Base-by-base conservation (phyloP, 2,329 filamentous ascomycete genomes). In the Fusarium chlamydosporum region DNA sequence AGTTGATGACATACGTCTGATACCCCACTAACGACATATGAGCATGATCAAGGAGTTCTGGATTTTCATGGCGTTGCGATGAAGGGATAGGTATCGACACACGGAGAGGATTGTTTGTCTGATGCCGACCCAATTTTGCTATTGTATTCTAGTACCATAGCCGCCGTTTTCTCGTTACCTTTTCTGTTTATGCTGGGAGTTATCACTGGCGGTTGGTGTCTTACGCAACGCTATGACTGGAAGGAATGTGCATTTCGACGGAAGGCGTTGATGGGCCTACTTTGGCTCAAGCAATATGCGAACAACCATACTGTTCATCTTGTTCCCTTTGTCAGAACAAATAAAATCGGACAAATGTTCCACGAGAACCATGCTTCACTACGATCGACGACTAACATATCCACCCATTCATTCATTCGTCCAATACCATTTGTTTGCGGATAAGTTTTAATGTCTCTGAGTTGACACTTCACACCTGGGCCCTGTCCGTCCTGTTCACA, bases 31-130 rank as follows among this genome's bases (percentile, higher is more conserved):
- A 77, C 67, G 75, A 76, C 70, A 73, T 58, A 74, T 70, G 72
- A 74, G 73, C 76, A 77, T 77, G 76, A 77, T 71, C 63, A 75
- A 56, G 73, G 75, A 74, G 72, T 75, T 75, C 55, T 57, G 65
- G 73, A 58, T 74, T 72, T 60, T 56, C 56, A 62, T 67, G 68
- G 71, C 65, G 65, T 74, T 74, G 68, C 60, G 58, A 65, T 61
- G 70, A 71, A 69, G 57, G 67, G 65, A 71, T 63, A 55, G 57
- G 59, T 53, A 61, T 69, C 50, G 48, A 53, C 46, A 38, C 34
- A 43, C 51, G 58, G 61, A 66, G 56, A 67, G 53, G 54, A 65
- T 56, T 52, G 61, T 63, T 55, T 56, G 65, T 61, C 59, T 69
- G 63, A 72, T 70, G 67, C 68, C 65, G 45, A 62, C 58, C 55